A percentile compares a stretch with the other conserved stretches of the same genome.
Evolutionary conservation across 495 filamentous ascomycete genomes (phyloP).

Genomic region (Baudoinia panamericana): DNA sequence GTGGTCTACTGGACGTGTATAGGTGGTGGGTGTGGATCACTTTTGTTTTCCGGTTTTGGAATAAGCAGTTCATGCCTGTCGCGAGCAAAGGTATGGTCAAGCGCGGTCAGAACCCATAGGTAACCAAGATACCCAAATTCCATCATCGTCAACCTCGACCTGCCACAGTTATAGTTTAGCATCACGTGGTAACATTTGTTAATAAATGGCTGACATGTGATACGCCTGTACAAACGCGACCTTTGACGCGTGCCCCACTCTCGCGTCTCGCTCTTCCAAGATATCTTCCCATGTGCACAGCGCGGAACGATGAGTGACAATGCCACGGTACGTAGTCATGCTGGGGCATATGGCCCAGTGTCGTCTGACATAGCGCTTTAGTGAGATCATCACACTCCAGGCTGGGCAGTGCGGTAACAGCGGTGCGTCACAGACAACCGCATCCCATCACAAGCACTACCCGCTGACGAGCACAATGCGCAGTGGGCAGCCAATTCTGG

Average conservation of each 20-base stretch:
- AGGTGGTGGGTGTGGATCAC: constrained; percentile 21
- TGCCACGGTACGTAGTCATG: constrained; percentile 19
- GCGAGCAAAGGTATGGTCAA: constrained; percentile 10
- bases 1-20: constrained; percentile 17
- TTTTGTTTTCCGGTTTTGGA: constrained; percentile 17
- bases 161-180: too few species aligned
- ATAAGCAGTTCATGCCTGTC: constrained; percentile 18
- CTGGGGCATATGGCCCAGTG: background rate
- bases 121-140: too few species aligned
- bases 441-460: background rate
- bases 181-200: too few species aligned
- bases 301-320: constrained; percentile 9
- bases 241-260: constrained; percentile 10
- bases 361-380: constrained; percentile 27
- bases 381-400: constrained; percentile 98
- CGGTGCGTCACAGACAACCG: constrained; percentile 45
- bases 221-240: too few species aligned
- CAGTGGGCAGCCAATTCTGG: constrained; percentile 92
- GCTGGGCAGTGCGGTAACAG: constrained; percentile 99
- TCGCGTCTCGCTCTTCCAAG: constrained; percentile 8
- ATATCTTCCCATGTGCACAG: background rate
- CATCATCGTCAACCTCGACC: too few species aligned
- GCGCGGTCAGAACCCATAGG: background rate
- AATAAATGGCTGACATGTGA: too few species aligned
- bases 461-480: constrained; percentile 14